Percentiles rank a stretch among this genome's conserved stretches.
phyloP scores from a whole-genome alignment of 257 asterid species.

The Solanum chaucha region DNA sequence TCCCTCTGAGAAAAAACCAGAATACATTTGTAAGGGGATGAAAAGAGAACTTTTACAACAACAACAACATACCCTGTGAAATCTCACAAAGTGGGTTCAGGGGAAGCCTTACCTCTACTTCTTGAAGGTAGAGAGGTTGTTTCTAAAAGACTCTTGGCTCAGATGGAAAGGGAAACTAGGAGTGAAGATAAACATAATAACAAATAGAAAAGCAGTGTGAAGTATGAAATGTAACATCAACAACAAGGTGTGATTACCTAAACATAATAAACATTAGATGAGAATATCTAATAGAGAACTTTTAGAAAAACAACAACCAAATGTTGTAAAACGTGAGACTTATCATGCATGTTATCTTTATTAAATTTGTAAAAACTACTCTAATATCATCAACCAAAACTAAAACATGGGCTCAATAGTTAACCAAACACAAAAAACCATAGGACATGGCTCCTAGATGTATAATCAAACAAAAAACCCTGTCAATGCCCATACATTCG shows the following conservation, averaged over 20 bases:
- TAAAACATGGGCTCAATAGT: background rate
- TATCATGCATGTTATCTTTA: background rate
- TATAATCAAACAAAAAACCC: background rate
- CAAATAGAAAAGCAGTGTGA: background rate
- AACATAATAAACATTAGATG: background rate
- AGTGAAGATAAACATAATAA: background rate
- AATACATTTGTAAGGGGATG: background rate
- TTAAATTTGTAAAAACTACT: background rate
- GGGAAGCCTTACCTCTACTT: background rate
- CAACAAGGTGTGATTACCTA: background rate
- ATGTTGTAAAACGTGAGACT: background rate
- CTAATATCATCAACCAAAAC: background rate
- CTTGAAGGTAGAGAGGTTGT: background rate
- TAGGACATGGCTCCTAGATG: background rate
- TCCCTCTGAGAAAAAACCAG: slow-evolving; percentile 66
- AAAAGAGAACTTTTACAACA: background rate
- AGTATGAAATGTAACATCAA: background rate
- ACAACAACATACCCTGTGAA: background rate
- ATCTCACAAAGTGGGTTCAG: background rate
- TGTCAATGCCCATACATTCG: background rate
- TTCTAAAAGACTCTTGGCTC: background rate
- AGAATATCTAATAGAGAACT: background rate
- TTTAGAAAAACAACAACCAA: background rate
- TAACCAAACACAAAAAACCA: background rate
- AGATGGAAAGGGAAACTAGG: background rate